phyloP scores from a whole-genome alignment of 73 alveolate species.

The Urostyla sp. region DNA sequence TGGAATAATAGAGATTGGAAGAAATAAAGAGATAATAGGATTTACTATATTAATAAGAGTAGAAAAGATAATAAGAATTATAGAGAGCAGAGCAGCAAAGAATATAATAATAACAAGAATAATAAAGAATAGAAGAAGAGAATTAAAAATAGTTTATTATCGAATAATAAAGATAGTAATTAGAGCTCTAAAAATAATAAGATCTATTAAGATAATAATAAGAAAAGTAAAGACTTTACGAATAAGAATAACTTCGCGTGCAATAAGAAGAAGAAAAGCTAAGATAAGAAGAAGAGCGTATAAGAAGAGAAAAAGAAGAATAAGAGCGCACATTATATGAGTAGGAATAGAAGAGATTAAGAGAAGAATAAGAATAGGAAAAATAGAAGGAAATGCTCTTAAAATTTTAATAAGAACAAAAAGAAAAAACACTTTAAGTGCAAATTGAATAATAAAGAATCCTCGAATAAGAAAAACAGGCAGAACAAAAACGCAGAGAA shows the following conservation, averaged over 20 bases:
- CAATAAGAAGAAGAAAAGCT: not conserved
- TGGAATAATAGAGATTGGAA: not conserved
- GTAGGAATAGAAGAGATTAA: not conserved
- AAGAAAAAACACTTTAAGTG: not conserved
- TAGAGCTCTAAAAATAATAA: not conserved
- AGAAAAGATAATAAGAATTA: constrained; percentile 5
- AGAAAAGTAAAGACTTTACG: not conserved
- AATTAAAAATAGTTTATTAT: not conserved
- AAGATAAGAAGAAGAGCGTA: not conserved
- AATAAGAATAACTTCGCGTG: not conserved
- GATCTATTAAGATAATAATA: not conserved
- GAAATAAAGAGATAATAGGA: not conserved
- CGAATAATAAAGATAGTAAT: not conserved
- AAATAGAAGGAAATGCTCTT: not conserved
- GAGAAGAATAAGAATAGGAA: not conserved
- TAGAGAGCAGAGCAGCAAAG: not conserved
- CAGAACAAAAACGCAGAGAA: not conserved
- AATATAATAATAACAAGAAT: not conserved
- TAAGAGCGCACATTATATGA: not conserved
- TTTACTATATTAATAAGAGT: not conserved
- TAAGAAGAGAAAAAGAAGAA: not conserved
- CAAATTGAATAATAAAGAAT: not conserved
- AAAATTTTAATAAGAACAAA: not conserved
- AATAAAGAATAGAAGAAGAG: not conserved
- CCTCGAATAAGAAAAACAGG: not conserved